Percentiles rank a stretch among this genome's conserved stretches.
These are phyloP conservation scores for Elongisporangium prolatum DNA, from an alignment of 352 stramenopile genomes.

Conservation along the genomic window DNA sequence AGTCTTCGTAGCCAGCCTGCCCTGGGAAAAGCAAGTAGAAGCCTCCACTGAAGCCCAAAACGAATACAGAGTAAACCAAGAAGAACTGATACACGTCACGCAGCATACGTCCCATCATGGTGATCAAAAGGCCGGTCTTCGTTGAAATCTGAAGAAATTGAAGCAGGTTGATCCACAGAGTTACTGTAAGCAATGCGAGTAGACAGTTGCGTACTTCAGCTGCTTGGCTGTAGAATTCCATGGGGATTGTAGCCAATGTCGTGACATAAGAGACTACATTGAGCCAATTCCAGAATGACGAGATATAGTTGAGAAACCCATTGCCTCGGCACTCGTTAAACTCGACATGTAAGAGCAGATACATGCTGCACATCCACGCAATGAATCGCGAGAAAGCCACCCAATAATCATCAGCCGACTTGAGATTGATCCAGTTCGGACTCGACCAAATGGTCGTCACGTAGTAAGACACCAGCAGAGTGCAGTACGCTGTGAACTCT, in stretches of 20 bases:
- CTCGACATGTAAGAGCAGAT: slow-evolving; percentile 49
- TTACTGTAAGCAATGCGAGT: slow-evolving; percentile 47
- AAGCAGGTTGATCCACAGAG: slow-evolving; percentile 62
- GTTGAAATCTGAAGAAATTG: slow-evolving; percentile 68
- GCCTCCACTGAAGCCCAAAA: slow-evolving; percentile 62
- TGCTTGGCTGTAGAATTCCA: slow-evolving; percentile 34
- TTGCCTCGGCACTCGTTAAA: slow-evolving; percentile 39
- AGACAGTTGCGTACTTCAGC: slow-evolving; percentile 36
- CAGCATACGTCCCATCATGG: slow-evolving; percentile 75
- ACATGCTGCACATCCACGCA: slow-evolving; percentile 51
- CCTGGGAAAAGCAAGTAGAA: slow-evolving; percentile 67
- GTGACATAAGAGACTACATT: slow-evolving; percentile 45
- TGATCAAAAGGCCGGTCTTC: slow-evolving; percentile 53
- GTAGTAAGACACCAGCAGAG: slow-evolving; percentile 47
- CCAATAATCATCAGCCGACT: slow-evolving; percentile 31
- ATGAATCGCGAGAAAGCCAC: slow-evolving; percentile 30
- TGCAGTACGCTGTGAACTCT: slow-evolving; percentile 48
- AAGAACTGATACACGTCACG: slow-evolving; percentile 66
- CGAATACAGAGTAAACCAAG: slow-evolving; percentile 66
- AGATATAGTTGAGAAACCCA: slow-evolving; percentile 37
- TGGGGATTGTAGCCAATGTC: slow-evolving; percentile 38
- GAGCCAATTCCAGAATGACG: slow-evolving; percentile 59
- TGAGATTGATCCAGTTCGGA: slow-evolving; percentile 40
- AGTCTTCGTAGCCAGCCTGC: slow-evolving; percentile 47
- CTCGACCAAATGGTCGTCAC: slow-evolving; percentile 52